Evolutionary conservation across 2,329 filamentous ascomycete species (phyloP), one percentile per base, ranked within the genome.

Genomic region (Lecanicillium sp.): DNA sequence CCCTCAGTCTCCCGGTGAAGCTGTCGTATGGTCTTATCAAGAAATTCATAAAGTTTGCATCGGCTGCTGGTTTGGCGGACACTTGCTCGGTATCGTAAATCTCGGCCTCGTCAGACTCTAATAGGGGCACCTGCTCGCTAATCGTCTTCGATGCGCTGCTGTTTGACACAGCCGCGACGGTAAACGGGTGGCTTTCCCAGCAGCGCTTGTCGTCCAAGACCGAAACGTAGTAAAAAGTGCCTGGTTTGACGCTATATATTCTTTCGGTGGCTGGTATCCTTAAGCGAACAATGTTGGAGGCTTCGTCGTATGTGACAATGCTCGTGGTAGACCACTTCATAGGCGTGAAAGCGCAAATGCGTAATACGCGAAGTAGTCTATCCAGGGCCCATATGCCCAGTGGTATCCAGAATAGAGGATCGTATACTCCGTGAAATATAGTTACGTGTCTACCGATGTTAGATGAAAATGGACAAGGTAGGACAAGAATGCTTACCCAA

Each of bases 121-220:
- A 53, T 0, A 64, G 52, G 0, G 59, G 59, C 3, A 44, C 48
- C 4, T 58, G 52, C 16, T 64, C 62, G 8, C 48, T 50, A 0
- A 54, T 41, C 0, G 51, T 37, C 15, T 57, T 55, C 1, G 43
- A 29, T 2, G 30, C 32, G 1, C 38, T 40, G 18, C 47, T 37
- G 25, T 52, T 47, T 3, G 40, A 30, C 2, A 58, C 46, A 8
- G 51, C 53, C 1, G 64, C 64, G 9, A 71, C 60, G 0, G 68
- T 71, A 37, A 72, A 72, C 0, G 69, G 69, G 32, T 72, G 69
- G 41, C 64, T 70, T 42, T 72, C 66, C 69, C 68, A 72, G 37
- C 59, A 60, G 1, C 55, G 49, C 11, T 51, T 40, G 16, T 57
- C 58, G 34, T 63, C 55, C 4, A 70, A 56, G 6, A 67, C 52